Conservation (phyloP, 805 yeast genomes). For the Candida silvicultrix region DNA sequence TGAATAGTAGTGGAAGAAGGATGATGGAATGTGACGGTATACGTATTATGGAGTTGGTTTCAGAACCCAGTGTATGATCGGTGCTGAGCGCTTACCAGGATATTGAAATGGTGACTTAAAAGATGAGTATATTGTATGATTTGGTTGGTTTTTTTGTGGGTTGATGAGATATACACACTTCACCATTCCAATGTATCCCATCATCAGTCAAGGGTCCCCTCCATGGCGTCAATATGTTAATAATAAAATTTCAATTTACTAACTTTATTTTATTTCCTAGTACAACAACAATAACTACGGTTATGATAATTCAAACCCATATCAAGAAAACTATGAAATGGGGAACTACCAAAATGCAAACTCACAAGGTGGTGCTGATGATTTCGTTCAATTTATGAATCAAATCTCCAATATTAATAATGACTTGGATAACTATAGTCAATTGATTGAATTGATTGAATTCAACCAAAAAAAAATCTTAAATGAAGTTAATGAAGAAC, state of each 20-base stretch:
- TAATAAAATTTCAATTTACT: too few relatives aligned
- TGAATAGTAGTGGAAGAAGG: neutral
- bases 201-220: too few relatives aligned
- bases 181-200: too few relatives aligned
- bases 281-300: constrained; percentile 4
- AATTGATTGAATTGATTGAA: constrained; percentile 62
- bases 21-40: neutral
- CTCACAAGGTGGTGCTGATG: constrained; percentile 29
- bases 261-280: too few relatives aligned
- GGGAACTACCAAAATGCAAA: neutral
- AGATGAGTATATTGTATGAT: too few relatives aligned
- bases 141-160: too few relatives aligned
- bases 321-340: constrained; percentile 2
- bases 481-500: constrained; percentile 67
- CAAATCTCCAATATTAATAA: constrained; percentile 63
- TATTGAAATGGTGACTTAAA: too few relatives aligned
- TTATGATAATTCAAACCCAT: constrained; percentile 3
- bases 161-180: too few relatives aligned
- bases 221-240: too few relatives aligned
- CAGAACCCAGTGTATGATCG: too few relatives aligned
- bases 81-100: too few relatives aligned
- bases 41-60: too few relatives aligned
- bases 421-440: constrained; percentile 64
- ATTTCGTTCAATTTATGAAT: constrained; percentile 61
- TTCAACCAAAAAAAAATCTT: constrained; percentile 63